Conservation (phyloP, 148 eudicot genomes). For the Simmondsia chinensis region DNA sequence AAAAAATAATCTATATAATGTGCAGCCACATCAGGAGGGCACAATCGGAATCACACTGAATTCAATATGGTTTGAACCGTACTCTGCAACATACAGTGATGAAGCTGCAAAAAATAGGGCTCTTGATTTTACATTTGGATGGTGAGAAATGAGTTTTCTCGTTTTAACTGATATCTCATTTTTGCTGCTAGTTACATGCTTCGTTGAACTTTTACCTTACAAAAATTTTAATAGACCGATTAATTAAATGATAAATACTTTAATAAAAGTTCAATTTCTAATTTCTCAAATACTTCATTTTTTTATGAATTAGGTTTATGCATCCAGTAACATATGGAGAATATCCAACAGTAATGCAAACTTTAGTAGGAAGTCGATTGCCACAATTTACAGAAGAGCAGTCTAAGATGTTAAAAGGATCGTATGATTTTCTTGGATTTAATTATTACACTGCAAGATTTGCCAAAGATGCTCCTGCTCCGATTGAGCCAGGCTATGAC, state of each 20-base stretch:
- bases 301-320: slow-evolving; percentile 19
- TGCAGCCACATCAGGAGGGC: no score
- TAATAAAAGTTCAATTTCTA: not conserved
- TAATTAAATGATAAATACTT: not conserved
- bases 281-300: not conserved
- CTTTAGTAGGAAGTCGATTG: slow-evolving; percentile 14
- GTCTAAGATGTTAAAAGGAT: slow-evolving; percentile 18
- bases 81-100: slow-evolving; percentile 2
- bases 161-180: not conserved
- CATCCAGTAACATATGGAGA: slow-evolving; percentile 25
- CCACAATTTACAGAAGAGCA: slow-evolving; percentile 20
- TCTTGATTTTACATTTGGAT: slow-evolving; percentile 21
- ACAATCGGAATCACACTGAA: slow-evolving; percentile 20
- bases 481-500: slow-evolving; percentile 8
- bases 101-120: slow-evolving; percentile 28
- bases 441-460: slow-evolving; percentile 25
- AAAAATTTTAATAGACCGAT: not conserved
- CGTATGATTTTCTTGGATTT: slow-evolving; percentile 29
- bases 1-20: no score
- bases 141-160: slow-evolving; percentile 8
- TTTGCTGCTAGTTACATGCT: not conserved
- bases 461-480: slow-evolving; percentile 6
- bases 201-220: not conserved
- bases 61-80: slow-evolving; percentile 19
- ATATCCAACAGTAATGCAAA: slow-evolving; percentile 21